Evolutionary conservation across 495 filamentous ascomycete genomes (phyloP), one percentile per base, ranked within the genome.

Genomic region (Xylaria curta): DNA sequence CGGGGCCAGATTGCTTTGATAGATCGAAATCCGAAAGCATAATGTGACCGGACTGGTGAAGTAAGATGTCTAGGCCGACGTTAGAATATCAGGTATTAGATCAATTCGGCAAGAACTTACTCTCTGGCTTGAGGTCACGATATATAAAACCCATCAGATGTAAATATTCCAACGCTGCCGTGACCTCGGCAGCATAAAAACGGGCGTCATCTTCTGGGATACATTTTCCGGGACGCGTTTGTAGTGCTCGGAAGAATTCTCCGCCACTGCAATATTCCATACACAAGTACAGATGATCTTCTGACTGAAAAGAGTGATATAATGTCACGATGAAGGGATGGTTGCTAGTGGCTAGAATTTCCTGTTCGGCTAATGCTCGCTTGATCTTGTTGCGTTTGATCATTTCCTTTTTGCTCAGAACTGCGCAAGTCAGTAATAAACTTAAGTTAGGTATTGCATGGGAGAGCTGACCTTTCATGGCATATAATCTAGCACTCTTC

Each of bases 321-420:
- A 99, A 85, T 0, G 96, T 99, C 68, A 99, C 96, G 80, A 99
- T 99, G 79, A 99, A 99, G 0, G 96, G 96, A 78, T 99, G 96
- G 74, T 99, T 99, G 84, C 95, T 98, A 6, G 96, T 99, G 24
- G 96, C 96, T 56, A 99, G 83, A 77, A 99, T 99, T 78, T 99
- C 96, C 81, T 99, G 96, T 81, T 99, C 96, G 33, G 96, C 96
- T 79, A 99, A 84, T 59, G 96, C 96, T 74, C 96, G 90, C 86
- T 99, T 99, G 86, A 99, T 99, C 88, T 99, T 99, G 83, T 99
- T 99, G 42, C 96, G 91, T 86, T 99, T 99, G 85, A 99, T 99
- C 96, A 99, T 99, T 85, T 99, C 96, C 86, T 98, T 97, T 84
- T 99, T 99, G 87, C 94, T 98, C 83, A 99, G 76, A 12, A 99